phyloP scores from a whole-genome alignment of 192 early-diverging fungal genomes.

The Umbelopsis isabellina region DNA sequence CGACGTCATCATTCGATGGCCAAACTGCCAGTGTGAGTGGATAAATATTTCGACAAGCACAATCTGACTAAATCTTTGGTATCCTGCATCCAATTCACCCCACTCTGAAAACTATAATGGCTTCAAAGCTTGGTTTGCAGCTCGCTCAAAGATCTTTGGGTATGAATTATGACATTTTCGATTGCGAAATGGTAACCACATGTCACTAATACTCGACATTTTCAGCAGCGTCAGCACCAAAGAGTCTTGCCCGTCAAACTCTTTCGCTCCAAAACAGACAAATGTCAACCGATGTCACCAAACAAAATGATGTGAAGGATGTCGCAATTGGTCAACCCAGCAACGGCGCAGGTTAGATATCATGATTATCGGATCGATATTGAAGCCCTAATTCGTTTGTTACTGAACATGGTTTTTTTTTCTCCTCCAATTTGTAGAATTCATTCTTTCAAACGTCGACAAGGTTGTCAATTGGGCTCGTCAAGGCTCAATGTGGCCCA shows the following conservation, averaged over 20 bases:
- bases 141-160: slow-evolving; percentile 39
- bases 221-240: slow-evolving; percentile 26
- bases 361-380: not conserved
- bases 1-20: slow-evolving; percentile 16
- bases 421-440: slow-evolving; percentile 50
- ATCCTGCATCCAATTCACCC: slow-evolving; percentile 19
- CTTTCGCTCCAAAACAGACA: slow-evolving; percentile 23
- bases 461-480: slow-evolving; percentile 93
- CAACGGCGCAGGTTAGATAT: slow-evolving; percentile 42
- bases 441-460: slow-evolving; percentile 88
- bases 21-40: not conserved
- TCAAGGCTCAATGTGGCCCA: slow-evolving; percentile 90
- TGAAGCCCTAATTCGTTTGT: not conserved
- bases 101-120: slow-evolving; percentile 19
- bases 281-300: slow-evolving; percentile 38
- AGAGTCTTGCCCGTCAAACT: slow-evolving; percentile 21
- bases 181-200: not conserved
- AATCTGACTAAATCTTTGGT: slow-evolving; percentile 8
- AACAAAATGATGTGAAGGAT: slow-evolving; percentile 41
- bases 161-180: slow-evolving; percentile 19
- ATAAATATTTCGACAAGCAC: not conserved
- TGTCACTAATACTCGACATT: not conserved
- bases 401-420: not conserved
- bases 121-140: slow-evolving; percentile 37
- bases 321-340: slow-evolving; percentile 37